Evolutionary conservation across 805 yeast species (phyloP), one percentile per base, ranked within the genome.

Genomic region (Yarrowia sp.): DNA sequence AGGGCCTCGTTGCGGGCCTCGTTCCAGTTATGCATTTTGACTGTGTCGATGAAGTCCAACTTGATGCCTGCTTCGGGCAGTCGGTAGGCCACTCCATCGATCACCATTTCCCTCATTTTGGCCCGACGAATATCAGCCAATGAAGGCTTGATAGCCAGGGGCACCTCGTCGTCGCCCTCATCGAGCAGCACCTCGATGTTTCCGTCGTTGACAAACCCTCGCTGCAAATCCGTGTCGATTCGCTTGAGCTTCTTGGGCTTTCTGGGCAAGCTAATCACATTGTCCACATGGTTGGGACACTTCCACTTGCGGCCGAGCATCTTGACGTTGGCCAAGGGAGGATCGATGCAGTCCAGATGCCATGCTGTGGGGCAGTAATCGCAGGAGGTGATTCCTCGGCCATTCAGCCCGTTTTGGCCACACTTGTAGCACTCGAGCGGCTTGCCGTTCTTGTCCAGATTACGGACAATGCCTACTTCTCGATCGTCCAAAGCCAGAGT

Each of bases 331-430:
- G 91, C 82, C 72, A 91, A 79, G 1, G 97, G 96, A 1, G 91
- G 90, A 64, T 84, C 81, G 15, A 93, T 77, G 76, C 98, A 93
- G 77, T 94, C 97, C 56, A 93, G 77, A 78, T 93, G 98, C 96
- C 96, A 93, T 17, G 87, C 84, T 3, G 89, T 80, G 0, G 88
- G 81, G 76, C 98, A 93, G 73, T 88, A 90, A 73, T 92, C 97
- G 76, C 98, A 93, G 68, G 85, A 85, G 15, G 87, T 84, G 19
- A 93, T 81, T 42, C 84, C 81, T 60, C 83, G 81, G 50, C 86
- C 83, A 20, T 80, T 77, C 66, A 89, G 78, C 0, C 92, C 95
- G 6, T 95, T 87, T 24, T 80, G 79, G 0, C 89, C 88, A 79
- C 99, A 94, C 70, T 83, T 84, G 74, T 86, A 89, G 77, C 99